phyloP scores from a whole-genome alignment of 169 alveolate species.

The Plasmodium knowlesi region DNA sequence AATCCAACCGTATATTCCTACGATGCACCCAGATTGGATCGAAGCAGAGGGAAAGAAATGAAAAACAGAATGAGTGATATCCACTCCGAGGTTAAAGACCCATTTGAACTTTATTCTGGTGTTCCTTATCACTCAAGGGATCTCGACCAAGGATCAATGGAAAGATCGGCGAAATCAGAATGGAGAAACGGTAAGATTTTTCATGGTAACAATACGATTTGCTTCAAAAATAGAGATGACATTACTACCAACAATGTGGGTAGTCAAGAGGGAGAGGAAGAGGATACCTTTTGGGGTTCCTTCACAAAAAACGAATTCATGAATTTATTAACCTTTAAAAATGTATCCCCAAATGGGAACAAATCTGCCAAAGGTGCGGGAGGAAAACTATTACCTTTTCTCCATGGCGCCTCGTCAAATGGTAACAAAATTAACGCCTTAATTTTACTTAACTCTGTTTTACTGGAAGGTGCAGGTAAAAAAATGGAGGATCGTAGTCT shows the following conservation, averaged over 20 bases:
- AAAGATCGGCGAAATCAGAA: background rate
- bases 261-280: background rate
- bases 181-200: background rate
- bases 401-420: background rate
- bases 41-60: background rate
- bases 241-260: background rate
- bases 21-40: background rate
- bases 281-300: background rate
- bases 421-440: background rate
- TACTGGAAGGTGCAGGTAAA: background rate
- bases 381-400: background rate
- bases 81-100: slow-evolving; percentile 15
- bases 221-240: background rate
- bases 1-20: slow-evolving; percentile 8
- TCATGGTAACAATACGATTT: background rate
- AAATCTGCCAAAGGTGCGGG: background rate
- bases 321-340: background rate
- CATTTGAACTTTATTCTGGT: slow-evolving; percentile 31
- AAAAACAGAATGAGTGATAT: background rate
- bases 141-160: background rate
- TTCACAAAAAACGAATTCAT: slow-evolving; percentile 2
- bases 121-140: background rate
- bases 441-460: background rate
- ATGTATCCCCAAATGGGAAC: background rate
- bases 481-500: background rate